A percentile compares a stretch with the other conserved stretches of the same genome.
phyloP scores from a whole-genome alignment of 1,139 yeast genomes.

The Yamadazyma atmosphaerica region DNA sequence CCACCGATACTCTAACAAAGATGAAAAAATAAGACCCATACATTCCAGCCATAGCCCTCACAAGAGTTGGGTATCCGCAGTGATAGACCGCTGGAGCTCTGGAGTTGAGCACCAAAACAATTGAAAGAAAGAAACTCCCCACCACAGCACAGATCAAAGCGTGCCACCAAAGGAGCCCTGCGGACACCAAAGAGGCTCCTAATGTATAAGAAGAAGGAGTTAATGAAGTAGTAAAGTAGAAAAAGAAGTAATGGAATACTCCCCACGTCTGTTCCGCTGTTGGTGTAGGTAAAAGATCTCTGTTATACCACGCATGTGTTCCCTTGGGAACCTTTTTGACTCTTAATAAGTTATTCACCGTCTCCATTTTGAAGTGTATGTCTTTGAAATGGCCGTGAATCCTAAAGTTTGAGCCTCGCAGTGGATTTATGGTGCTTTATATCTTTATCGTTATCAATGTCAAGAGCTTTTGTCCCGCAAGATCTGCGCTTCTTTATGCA shows the following conservation, averaged over 20 bases:
- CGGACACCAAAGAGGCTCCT: slow-evolving; percentile 11
- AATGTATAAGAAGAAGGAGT: slow-evolving; percentile 13
- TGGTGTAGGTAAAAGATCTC: slow-evolving; percentile 12
- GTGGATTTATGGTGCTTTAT: too few species aligned
- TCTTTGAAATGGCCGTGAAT: too few species aligned
- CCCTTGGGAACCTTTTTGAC: slow-evolving; percentile 8
- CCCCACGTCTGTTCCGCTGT: slow-evolving; percentile 11
- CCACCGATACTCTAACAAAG: slow-evolving; percentile 12
- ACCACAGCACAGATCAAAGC: slow-evolving; percentile 13
- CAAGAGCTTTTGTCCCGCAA: too few species aligned
- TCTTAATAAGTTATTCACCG: slow-evolving; percentile 1
- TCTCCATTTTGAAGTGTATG: not conserved
- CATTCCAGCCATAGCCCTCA: slow-evolving; percentile 12
- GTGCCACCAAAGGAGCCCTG: slow-evolving; percentile 14
- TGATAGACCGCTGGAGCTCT: slow-evolving; percentile 13
- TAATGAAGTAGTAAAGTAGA: slow-evolving; percentile 14
- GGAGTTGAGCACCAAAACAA: slow-evolving; percentile 11
- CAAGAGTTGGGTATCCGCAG: slow-evolving; percentile 13
- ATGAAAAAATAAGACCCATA: slow-evolving; percentile 13
- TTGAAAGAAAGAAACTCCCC: slow-evolving; percentile 12
- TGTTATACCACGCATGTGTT: slow-evolving; percentile 12
- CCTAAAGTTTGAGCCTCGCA: too few species aligned
- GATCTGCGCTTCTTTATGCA: too few species aligned
- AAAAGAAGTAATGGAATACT: slow-evolving; percentile 10
- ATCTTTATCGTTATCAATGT: too few species aligned